phyloP scores from a whole-genome alignment of 345 rosid genomes.

The Eucalyptus caleyi region DNA sequence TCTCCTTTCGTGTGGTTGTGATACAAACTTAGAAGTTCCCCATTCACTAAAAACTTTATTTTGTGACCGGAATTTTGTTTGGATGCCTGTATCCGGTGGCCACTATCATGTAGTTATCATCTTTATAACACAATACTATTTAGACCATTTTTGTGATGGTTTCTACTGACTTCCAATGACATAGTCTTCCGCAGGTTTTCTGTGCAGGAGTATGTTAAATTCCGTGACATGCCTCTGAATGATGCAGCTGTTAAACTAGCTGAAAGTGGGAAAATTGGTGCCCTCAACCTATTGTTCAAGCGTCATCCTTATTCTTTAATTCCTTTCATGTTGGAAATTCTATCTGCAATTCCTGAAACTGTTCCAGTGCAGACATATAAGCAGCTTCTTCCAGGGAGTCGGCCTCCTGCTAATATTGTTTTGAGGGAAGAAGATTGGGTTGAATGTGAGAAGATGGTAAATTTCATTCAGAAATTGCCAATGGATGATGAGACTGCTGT shows the following conservation, averaged over 20 bases:
- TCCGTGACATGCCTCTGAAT: conserved; percentile 52
- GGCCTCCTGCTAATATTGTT: conserved; percentile 48
- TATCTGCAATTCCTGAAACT: conserved; percentile 89
- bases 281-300: conserved; percentile 82
- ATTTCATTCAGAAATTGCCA: conserved; percentile 44
- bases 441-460: conserved; percentile 76
- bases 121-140: background rate
- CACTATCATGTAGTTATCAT: background rate
- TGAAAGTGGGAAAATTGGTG: conserved; percentile 94
- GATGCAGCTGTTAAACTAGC: conserved; percentile 71
- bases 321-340: conserved; percentile 49
- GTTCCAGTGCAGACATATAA: conserved; percentile 70
- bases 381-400: conserved; percentile 93
- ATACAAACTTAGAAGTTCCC: background rate
- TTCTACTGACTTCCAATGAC: conserved; percentile 34
- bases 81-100: background rate
- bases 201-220: conserved; percentile 74
- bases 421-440: conserved; percentile 98
- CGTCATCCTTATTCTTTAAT: conserved; percentile 84
- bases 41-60: background rate
- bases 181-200: conserved; percentile 63
- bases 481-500: conserved; percentile 24
- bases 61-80: background rate
- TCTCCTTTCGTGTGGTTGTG: background rate
- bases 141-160: background rate